Evolutionary conservation across 805 yeast species (phyloP).

Genomic region (Candida ficus): DNA sequence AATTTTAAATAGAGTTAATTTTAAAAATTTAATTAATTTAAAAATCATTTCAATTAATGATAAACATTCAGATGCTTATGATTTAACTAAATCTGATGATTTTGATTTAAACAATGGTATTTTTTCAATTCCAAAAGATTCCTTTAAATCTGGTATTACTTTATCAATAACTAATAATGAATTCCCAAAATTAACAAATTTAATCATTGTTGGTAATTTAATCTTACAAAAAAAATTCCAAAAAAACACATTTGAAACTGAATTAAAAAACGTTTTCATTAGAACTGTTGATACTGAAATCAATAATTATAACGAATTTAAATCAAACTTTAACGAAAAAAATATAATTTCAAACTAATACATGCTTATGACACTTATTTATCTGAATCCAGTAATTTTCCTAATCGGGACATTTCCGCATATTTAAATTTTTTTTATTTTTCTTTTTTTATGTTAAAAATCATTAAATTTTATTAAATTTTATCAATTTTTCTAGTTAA

Average conservation of each 20-base stretch:
- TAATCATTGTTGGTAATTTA: constrained; percentile 14
- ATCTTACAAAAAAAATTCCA: constrained; percentile 5
- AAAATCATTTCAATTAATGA: constrained; percentile 20
- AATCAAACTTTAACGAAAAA: neutral
- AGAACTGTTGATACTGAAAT: constrained; percentile 10
- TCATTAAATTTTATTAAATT: too few relatives aligned
- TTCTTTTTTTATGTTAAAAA: too few relatives aligned
- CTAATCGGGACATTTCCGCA: too few relatives aligned
- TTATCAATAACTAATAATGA: constrained; percentile 6
- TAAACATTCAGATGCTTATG: constrained; percentile 21
- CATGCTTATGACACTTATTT: too few relatives aligned
- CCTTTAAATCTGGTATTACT: constrained; percentile 6
- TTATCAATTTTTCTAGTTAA: too few relatives aligned
- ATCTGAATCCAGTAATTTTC: too few relatives aligned
- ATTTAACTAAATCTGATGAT: constrained; percentile 11
- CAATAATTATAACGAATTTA: neutral
- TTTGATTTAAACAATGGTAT: constrained; percentile 1
- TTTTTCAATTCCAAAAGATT: neutral
- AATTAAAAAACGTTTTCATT: constrained; percentile 3
- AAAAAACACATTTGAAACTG: neutral
- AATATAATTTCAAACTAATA: neutral
- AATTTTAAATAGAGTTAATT: constrained; percentile 12
- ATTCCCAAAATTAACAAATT: constrained; percentile 6
- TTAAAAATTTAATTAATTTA: constrained; percentile 12
- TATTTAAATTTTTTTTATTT: too few relatives aligned